Evolutionary conservation across 228 moss, liverwort and hornwort species (phyloP), one percentile per base, ranked within the genome.

Genomic region (Sphagnum fallax): DNA sequence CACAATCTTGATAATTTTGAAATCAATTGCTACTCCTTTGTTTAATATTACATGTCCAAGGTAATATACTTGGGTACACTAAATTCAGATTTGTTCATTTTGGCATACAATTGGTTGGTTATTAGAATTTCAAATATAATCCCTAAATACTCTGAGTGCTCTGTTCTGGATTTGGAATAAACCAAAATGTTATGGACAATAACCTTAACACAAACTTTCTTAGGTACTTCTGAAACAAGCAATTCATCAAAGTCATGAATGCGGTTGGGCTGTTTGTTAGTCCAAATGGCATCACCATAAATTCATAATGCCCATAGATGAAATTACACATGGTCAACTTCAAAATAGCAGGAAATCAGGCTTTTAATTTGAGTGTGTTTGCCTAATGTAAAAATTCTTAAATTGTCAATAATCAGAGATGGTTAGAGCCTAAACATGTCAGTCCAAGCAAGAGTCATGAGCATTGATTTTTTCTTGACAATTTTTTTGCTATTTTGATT

Each of bases 211-310:
- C 55, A 11, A 53, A 67, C 11, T 55, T 9, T 9, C 16, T 0
- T 12, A 67, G 48, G 9, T 68, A 14, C 8, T 47, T 52, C 1
- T 11, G 32, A 48, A 67, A 57, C 15, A 1, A 16, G 8, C 16
- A 53, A 16, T 57, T 57, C 55, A 67, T 67, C 5, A 55, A 53
- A 4, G 3, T 67, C 67, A 8, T 57, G 5, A 57, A 57, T 9
- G 32, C 57, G 0, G 53, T 12, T 51, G 67, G 47, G 10, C 47
- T 47, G 14, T 67, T 67, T 53, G 67, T 67, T 12, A 67, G 18
- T 5, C 55, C 55, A 57, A 67, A 67, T 15, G 67, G 53, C 67
- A 53, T 53, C 18, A 67, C 52, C 16, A 67, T 14, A 53, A 53
- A 67, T 10, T 67, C 52, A 67, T 53, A 67, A 8, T 67, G 67